Evolutionary conservation across 345 rosid genomes (phyloP).

Genomic region (Citrus sinensis): DNA sequence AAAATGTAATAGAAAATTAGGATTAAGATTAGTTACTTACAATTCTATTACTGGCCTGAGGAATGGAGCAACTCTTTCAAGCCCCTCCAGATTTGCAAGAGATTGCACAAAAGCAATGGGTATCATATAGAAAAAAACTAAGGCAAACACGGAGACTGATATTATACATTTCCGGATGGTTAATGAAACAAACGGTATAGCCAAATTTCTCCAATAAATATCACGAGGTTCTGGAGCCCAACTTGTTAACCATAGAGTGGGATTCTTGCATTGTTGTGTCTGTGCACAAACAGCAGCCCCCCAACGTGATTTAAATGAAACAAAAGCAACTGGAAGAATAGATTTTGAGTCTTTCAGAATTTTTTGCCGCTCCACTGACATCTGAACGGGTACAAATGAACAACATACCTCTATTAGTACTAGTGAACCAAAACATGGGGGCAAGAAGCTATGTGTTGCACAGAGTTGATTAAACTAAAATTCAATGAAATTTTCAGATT

Average conservation of each 20-base stretch:
- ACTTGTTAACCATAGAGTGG: conserved; percentile 83
- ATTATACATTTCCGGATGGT: conserved; percentile 73
- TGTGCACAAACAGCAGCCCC: conserved; percentile 99
- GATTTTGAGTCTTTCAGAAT: conserved; percentile 66
- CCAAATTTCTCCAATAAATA: conserved; percentile 86
- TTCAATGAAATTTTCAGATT: not conserved
- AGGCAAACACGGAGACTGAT: conserved; percentile 64
- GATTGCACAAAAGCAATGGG: conserved; percentile 99
- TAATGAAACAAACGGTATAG: conserved; percentile 88
- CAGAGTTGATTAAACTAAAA: not conserved
- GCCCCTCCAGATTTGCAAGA: conserved; percentile 94
- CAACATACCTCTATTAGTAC: conserved; percentile 4
- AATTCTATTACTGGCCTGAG: conserved; percentile 84
- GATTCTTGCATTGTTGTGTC: conserved; percentile 93
- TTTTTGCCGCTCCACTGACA: conserved; percentile 70
- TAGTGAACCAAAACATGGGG: not conserved
- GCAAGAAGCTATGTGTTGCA: conserved; percentile 1
- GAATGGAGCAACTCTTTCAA: conserved; percentile 88
- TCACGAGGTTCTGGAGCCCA: conserved; percentile 99
- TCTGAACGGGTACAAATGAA: conserved; percentile 36
- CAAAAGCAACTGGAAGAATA: conserved; percentile 80
- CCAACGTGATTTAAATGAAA: conserved; percentile 92
- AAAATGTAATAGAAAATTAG: not conserved
- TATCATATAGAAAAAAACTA: conserved; percentile 98
- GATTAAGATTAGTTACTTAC: conserved; percentile 47